Conservation (phyloP, 2,329 filamentous ascomycete species). For the Dactylonectria macrodidyma region DNA sequence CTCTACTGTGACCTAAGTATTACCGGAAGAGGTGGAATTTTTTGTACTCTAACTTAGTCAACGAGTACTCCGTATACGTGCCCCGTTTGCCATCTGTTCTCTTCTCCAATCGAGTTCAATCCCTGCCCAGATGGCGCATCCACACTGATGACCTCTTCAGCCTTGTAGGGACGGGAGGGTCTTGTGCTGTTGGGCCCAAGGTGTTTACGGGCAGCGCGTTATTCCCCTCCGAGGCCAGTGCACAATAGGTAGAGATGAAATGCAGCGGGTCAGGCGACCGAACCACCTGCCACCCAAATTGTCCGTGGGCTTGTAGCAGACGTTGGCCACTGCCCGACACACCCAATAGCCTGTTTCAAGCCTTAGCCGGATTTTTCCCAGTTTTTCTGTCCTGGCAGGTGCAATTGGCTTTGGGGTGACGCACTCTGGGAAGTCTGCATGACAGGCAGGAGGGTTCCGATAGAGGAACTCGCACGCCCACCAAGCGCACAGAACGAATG, state of each 20-base stretch:
- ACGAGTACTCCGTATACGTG: too few relatives aligned
- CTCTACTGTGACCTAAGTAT: neutral
- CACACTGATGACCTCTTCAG: neutral
- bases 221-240: constrained; percentile 5
- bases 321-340: neutral
- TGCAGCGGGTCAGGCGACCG: constrained; percentile 4
- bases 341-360: neutral
- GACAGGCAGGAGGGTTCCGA: constrained; percentile 40
- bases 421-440: constrained; percentile 30
- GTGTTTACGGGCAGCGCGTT: neutral
- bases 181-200: too few relatives aligned
- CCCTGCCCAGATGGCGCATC: neutral
- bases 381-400: constrained; percentile 17
- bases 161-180: neutral
- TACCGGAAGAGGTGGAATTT: neutral
- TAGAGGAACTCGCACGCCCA: constrained; percentile 38
- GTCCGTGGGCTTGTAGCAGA: constrained; percentile 6
- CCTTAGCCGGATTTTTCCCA: constrained; percentile 25
- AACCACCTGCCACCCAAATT: neutral
- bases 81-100: neutral
- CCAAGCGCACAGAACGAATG: constrained; percentile 42
- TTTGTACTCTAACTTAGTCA: neutral
- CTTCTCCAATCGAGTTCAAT: neutral
- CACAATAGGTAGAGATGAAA: constrained; percentile 8
- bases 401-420: constrained; percentile 32